Evolutionary conservation across 768 basidiomycete species (phyloP), one percentile per base, ranked within the genome.

Genomic region (Kwoniella shandongensis): DNA sequence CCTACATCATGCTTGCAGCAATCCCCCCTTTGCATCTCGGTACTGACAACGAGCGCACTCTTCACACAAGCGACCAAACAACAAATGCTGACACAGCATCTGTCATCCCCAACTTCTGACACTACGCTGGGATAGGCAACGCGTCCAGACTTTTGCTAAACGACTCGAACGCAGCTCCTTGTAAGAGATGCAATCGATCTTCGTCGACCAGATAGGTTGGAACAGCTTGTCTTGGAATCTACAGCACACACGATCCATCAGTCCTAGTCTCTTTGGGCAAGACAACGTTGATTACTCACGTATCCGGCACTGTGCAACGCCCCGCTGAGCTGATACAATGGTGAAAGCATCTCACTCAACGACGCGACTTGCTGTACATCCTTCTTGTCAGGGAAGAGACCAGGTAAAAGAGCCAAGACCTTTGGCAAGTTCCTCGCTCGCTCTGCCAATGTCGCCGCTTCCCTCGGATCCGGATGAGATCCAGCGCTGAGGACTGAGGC

Each of bases 121-220:
- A 0, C 39, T 26, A 51, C 23, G 49, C 49, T 15, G 41, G 20
- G 2, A 46, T 29, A 51, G 48, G 49, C 35, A 57, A 45, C 22
- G 53, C 66, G 13, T 51, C 57, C 23, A 72, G 38, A 18, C 20
- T 51, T 44, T 53, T 65, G 23, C 57, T 47, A 32, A 76, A 72
- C 7, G 47, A 32, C 42, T 72, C 69, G 32, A 58, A 56, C n/a
- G 70, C 69, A 13, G 61, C 56, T 2, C 55, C 60, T 44, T 76
- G 74, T 11, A 76, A 49, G n/a, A 69, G 44, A 45, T 72, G 61
- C 23, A 76, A 59, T 38, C 69, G 52, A 55, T 73, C 72, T 44
- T 61, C 65, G 53, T 73, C 70, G n/a, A 72, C 68, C 35, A 76
- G 51, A 18, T 55, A 46, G 0, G 54, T 40, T 1, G 67, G 56